Evolutionary conservation across 106 monocot genomes (phyloP).

Genomic region (Allium fistulosum): DNA sequence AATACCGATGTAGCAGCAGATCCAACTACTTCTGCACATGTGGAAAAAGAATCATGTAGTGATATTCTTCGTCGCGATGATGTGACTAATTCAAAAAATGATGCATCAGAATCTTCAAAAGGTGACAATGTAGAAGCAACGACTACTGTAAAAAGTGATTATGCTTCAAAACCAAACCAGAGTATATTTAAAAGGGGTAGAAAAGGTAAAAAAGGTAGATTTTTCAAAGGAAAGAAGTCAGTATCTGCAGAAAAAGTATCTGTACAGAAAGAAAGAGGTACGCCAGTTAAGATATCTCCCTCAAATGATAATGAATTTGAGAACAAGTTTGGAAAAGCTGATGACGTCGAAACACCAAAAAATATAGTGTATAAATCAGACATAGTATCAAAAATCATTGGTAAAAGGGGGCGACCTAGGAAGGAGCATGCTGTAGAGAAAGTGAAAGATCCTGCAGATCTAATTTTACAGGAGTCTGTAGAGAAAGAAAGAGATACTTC

Average conservation of each 20-base stretch:
- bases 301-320: neutral
- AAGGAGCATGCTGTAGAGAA: no score
- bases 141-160: conserved; percentile 5
- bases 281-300: neutral
- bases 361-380: neutral
- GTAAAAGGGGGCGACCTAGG: neutral
- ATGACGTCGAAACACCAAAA: neutral
- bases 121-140: conserved; percentile 12
- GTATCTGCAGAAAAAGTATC: no score
- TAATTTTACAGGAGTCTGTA: no score
- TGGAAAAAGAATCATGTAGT: conserved; percentile 5
- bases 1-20: conserved; percentile 3
- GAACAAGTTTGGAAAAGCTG: neutral
- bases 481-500: no score
- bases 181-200: no score
- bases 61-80: conserved; percentile 1
- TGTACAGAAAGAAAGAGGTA: no score
- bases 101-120: conserved; percentile 14
- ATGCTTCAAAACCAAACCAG: conserved; percentile 9
- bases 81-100: conserved; percentile 6
- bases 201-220: no score
- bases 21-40: neutral
- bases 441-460: no score
- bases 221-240: no score
- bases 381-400: neutral